Evolutionary conservation across 225 moss, liverwort and hornwort genomes (phyloP).

Genomic region (Rhytidiadelphus loreus): DNA sequence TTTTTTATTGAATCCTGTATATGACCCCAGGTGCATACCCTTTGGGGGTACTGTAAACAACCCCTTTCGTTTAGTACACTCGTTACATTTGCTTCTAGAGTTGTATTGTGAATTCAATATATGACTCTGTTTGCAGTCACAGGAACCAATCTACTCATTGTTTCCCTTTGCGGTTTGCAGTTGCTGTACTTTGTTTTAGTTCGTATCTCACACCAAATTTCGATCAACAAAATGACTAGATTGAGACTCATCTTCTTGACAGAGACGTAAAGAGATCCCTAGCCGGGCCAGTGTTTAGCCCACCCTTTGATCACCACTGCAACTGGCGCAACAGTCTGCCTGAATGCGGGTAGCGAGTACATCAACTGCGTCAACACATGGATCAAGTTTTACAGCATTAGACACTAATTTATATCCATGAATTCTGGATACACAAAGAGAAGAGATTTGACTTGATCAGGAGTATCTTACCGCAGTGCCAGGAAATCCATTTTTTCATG

Average conservation of each 20-base stretch:
- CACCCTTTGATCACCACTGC: slow-evolving; percentile 34
- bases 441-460: neutral
- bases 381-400: neutral
- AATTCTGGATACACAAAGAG: neutral
- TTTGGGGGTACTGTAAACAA: neutral
- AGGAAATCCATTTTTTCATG: neutral
- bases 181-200: neutral
- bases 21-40: neutral
- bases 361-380: slow-evolving; percentile 9
- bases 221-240: neutral
- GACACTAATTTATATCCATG: neutral
- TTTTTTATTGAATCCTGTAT: neutral
- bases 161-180: neutral
- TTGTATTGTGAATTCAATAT: neutral
- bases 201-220: neutral
- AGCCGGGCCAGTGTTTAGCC: slow-evolving; percentile 29
- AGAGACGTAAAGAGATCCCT: neutral
- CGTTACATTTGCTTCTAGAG: neutral
- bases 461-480: neutral
- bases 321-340: slow-evolving; percentile 15
- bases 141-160: neutral
- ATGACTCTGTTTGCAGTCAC: neutral
- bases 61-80: no score
- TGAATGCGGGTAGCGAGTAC: slow-evolving; percentile 31
- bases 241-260: neutral